These are phyloP conservation scores for Microstegium vimineum DNA, from an alignment of 176 grass and related monocot genomes.

Conservation along the genomic window DNA sequence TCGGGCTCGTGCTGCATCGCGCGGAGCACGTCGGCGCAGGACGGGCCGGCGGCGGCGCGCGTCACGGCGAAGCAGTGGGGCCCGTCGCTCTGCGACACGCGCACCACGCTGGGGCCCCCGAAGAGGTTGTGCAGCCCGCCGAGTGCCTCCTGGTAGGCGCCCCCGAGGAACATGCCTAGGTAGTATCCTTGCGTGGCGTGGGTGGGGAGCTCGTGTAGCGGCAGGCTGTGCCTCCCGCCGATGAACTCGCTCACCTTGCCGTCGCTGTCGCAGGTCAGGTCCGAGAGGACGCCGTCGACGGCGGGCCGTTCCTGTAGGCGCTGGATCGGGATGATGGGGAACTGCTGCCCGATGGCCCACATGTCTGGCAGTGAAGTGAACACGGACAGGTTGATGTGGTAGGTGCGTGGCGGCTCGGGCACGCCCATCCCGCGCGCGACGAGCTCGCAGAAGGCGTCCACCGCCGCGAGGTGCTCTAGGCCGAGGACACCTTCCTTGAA, in stretches of 20 bases:
- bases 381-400: conserved; percentile 83
- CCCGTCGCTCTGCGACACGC: conserved; percentile 75
- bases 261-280: conserved; percentile 97
- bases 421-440: conserved; percentile 66
- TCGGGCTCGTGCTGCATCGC: conserved; percentile 94
- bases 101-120: conserved; percentile 87
- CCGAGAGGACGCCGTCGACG: conserved; percentile 58
- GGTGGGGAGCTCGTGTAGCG: conserved; percentile 63
- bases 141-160: conserved; percentile 96
- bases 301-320: conserved; percentile 61
- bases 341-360: conserved; percentile 91
- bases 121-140: conserved; percentile 94
- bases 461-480: conserved; percentile 78
- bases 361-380: conserved; percentile 95
- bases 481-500: conserved; percentile 80
- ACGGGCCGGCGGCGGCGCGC: conserved; percentile 56
- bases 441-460: conserved; percentile 76
- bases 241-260: conserved; percentile 82
- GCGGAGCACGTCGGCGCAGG: conserved; percentile 84
- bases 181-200: conserved; percentile 58
- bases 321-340: conserved; percentile 88
- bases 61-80: conserved; percentile 90
- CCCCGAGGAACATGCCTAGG: conserved; percentile 97
- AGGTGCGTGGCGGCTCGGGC: conserved; percentile 47
- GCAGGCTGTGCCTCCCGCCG: conserved; percentile 62